Evolutionary conservation across 352 stramenopile genomes (phyloP).

Genomic region (Lagenidium sp.): DNA sequence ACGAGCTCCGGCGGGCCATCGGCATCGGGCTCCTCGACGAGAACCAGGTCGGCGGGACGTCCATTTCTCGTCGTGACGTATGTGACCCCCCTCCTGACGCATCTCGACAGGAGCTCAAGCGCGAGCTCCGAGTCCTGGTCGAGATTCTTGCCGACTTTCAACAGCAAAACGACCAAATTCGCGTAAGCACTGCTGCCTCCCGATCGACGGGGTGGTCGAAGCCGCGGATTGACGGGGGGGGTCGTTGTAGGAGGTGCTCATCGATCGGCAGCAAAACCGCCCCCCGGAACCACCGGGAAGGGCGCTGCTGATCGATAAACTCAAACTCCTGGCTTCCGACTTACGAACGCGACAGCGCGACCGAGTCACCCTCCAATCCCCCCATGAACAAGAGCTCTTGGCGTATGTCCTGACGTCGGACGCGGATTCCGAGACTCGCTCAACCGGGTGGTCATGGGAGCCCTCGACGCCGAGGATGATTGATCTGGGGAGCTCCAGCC

Average conservation of each 20-base stretch:
- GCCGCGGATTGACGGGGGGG: background rate
- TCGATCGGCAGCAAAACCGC: constrained; percentile 23
- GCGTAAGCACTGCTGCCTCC: constrained; percentile 19
- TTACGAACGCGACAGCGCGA: constrained; percentile 9
- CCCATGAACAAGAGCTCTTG: constrained; percentile 45
- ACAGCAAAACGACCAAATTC: constrained; percentile 65
- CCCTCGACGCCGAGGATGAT: constrained; percentile 40
- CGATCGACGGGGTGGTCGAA: background rate
- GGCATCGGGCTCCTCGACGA: constrained; percentile 55
- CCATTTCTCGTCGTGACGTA: too few relatives aligned
- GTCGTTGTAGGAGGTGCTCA: constrained; percentile 37
- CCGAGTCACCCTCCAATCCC: background rate
- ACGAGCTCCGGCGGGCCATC: constrained; percentile 50
- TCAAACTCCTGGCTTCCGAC: constrained; percentile 54
- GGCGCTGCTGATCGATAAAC: constrained; percentile 56
- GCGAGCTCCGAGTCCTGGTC: constrained; percentile 47
- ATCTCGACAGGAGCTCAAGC: constrained; percentile 35
- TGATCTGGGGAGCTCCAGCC: constrained; percentile 6
- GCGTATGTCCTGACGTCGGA: constrained; percentile 39
- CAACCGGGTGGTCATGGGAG: background rate
- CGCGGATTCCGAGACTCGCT: too few relatives aligned
- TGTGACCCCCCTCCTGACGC: too few relatives aligned
- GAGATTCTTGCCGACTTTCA: constrained; percentile 78
- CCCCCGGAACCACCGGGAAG: constrained; percentile 57
- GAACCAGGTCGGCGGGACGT: constrained; percentile 29